A percentile compares a stretch with the other conserved stretches of the same genome.
phyloP scores from a whole-genome alignment of 768 basidiomycete species.

The Suillus hirtellus region DNA sequence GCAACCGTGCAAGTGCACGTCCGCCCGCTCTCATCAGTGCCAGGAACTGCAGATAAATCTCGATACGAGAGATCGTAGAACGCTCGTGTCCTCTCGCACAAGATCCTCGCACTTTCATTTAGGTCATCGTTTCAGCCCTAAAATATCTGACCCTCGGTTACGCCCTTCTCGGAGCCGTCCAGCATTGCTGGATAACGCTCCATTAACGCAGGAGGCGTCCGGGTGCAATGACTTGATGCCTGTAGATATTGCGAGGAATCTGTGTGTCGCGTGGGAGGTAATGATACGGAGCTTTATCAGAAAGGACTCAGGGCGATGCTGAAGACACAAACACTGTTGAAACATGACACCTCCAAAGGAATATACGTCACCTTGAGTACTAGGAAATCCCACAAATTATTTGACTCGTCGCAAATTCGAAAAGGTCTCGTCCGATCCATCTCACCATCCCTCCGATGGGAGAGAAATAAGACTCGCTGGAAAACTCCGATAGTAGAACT shows the following conservation, averaged over 20 bases:
- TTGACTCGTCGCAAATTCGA: neutral
- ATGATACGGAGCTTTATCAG: slow-evolving; percentile 26
- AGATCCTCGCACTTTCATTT: slow-evolving; percentile 72
- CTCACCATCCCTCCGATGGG: slow-evolving; percentile 9
- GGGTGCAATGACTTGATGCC: slow-evolving; percentile 11
- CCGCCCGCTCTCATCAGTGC: slow-evolving; percentile 66
- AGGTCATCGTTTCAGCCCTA: slow-evolving; percentile 74
- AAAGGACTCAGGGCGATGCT: slow-evolving; percentile 7
- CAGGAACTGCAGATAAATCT: slow-evolving; percentile 57
- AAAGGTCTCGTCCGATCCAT: slow-evolving; percentile 14
- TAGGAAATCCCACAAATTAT: neutral
- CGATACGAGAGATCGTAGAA: slow-evolving; percentile 55
- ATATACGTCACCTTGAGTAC: slow-evolving; percentile 12
- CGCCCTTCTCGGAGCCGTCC: slow-evolving; percentile 39
- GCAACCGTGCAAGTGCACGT: slow-evolving; percentile 75
- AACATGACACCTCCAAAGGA: slow-evolving; percentile 30
- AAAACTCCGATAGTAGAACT: slow-evolving; percentile 9
- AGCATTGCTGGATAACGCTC: slow-evolving; percentile 16
- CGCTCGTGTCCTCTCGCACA: slow-evolving; percentile 66
- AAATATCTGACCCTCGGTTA: slow-evolving; percentile 25
- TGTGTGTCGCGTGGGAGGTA: slow-evolving; percentile 18
- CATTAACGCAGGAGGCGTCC: slow-evolving; percentile 5
- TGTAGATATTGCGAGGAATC: slow-evolving; percentile 18
- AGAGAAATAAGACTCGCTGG: slow-evolving; percentile 4
- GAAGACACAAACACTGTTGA: slow-evolving; percentile 1